Evolutionary conservation across 331 rosid genomes (phyloP), one percentile per base, ranked within the genome.

Genomic region (Prunus yedoensis): DNA sequence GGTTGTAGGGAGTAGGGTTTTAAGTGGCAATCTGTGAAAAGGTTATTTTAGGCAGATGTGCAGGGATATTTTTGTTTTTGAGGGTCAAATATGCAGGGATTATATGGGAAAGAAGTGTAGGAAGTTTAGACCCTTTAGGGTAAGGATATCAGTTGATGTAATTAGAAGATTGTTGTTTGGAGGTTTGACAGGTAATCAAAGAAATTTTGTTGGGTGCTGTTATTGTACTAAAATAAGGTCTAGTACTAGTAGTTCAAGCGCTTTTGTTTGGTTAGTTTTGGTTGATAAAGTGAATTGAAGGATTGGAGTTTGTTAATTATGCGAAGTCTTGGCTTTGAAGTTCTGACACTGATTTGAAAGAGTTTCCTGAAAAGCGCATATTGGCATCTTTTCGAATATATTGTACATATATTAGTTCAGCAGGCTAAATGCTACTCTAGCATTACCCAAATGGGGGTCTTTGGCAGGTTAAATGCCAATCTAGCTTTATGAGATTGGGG

Each of bases 271-370:
- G 35, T 15, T 11, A 12, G 8, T 62, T 16, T 62, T 13, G 67
- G 47, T 62, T 62, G 67, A 28, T 62, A 62, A 3, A 0, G 23
- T 28, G 67, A 62, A 28, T 2, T 0, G 11, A 14, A 8, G 13
- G 67, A 17, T 62, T 62, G 67, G 67, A 45, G 67, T 28, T 28
- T 62, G 20, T 62, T 62, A 60, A 60, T 62, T 62, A 62, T 30
- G 67, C 8, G 8, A 28, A 62, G 67, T 30, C 46, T 16, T 62
- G 52, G 66, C 16, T 56, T 56, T 27, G 66, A 71, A 57, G 66
- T 49, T 71, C 11, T 15, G 8, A 64, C 60, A 18, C 47, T 23
- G 47, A 35, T 71, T 52, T 53, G 51, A 54, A 53, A 71, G 30
- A 18, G 58, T 18, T 23, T 32, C 4, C 58, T 13, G 35, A 71